Percentiles rank a stretch among this genome's conserved stretches.
These are phyloP conservation scores for Hyaloperonospora arabidopsidis DNA, from an alignment of 352 stramenopile species.

Conservation along the genomic window DNA sequence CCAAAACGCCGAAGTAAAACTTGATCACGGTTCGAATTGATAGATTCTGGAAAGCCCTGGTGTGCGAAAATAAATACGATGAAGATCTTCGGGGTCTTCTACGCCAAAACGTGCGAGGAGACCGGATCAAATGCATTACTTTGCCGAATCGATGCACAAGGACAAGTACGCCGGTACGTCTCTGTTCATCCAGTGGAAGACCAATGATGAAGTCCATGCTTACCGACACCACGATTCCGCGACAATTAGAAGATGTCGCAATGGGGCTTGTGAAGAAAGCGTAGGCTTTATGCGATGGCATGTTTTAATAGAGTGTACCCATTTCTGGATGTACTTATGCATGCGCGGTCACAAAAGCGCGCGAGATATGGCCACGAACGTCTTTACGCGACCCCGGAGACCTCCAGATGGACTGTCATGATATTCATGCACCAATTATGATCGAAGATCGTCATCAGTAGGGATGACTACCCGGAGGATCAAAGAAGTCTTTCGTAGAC, in stretches of 20 bases:
- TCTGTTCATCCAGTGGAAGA: neutral
- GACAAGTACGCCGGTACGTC: neutral
- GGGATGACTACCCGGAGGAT: no score
- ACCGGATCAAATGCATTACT: no score
- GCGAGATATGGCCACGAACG: no score
- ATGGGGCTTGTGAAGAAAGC: neutral
- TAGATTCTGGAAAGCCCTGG: no score
- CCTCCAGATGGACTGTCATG: neutral
- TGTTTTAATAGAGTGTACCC: neutral
- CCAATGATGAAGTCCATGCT: neutral
- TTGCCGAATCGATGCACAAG: no score
- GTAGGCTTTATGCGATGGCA: neutral
- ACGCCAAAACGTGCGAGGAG: no score
- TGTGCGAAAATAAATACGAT: no score
- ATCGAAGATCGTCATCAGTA: neutral
- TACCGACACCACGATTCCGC: no score
- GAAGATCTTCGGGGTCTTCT: no score
- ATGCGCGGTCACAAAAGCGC: neutral
- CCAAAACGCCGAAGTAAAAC: no score
- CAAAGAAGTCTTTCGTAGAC: neutral
- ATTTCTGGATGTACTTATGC: neutral
- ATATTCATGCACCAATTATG: neutral
- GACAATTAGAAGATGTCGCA: no score
- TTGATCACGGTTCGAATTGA: no score
- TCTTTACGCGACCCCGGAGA: conserved; percentile 1